Conservation (phyloP, 2,329 filamentous ascomycete genomes). For the Pyricularia sp. region DNA sequence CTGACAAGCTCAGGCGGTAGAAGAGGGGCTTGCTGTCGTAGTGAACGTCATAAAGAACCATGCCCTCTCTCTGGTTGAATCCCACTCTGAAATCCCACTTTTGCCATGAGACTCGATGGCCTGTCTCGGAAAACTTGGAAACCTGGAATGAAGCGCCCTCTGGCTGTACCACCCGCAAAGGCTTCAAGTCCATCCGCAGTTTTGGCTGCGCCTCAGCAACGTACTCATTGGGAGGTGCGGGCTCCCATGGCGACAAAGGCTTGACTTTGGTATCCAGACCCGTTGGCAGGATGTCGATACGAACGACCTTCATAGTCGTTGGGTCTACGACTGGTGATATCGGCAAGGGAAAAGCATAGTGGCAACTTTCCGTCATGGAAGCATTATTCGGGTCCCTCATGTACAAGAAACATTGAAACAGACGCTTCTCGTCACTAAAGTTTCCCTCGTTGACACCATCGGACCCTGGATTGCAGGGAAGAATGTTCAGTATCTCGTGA, state of each 20-base stretch:
- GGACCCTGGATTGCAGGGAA: constrained; percentile 23
- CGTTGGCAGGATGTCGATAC: constrained; percentile 57
- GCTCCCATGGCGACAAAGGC: constrained; percentile 26
- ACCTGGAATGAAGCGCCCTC: constrained; percentile 29
- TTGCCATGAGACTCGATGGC: constrained; percentile 43
- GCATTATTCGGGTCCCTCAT: constrained; percentile 48
- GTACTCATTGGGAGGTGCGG: constrained; percentile 18
- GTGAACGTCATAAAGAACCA: constrained; percentile 55
- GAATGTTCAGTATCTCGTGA: background rate
- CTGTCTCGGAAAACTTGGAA: constrained; percentile 33
- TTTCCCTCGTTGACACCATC: constrained; percentile 23
- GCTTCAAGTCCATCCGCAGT: constrained; percentile 37
- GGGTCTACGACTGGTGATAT: constrained; percentile 55
- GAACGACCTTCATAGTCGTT: constrained; percentile 48
- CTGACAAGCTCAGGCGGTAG: constrained; percentile 52
- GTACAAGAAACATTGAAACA: constrained; percentile 54
- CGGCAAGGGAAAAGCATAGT: constrained; percentile 55
- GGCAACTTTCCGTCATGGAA: constrained; percentile 48
- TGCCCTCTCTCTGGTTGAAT: constrained; percentile 58
- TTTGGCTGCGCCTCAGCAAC: constrained; percentile 19
- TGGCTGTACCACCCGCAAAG: constrained; percentile 24
- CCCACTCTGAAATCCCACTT: constrained; percentile 58
- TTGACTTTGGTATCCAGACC: constrained; percentile 42
- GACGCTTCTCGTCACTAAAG: constrained; percentile 8
- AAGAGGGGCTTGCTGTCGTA: constrained; percentile 54